Evolutionary conservation across 202 grass and related monocot genomes (phyloP), one percentile per base, ranked within the genome.

Genomic region (Bolboschoenoplectus hybrid): DNA sequence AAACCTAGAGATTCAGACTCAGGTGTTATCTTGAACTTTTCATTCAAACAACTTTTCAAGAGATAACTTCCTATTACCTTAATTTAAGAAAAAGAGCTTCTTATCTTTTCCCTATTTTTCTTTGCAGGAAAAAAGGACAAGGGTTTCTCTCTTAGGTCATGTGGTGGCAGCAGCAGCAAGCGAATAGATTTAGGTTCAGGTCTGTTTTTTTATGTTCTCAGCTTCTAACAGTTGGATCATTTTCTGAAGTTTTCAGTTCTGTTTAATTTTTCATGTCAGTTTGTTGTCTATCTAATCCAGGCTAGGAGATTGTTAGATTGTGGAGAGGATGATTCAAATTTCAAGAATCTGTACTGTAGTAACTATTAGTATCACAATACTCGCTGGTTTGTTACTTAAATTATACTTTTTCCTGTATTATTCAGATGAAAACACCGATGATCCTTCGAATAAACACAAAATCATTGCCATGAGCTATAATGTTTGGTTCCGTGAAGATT

Each of bases 391-490:
- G 5, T 50, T 36, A 9, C 34, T 84, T 40, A 10, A 58, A 64
- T 39, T 64, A 11, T 43, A 41, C 17, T 6, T 68, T 84, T 69
- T 84, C 90, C 2, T 71, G 36, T 55, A 38, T 78, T 74, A 39
- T 14, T 79, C 52, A 56, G 51, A 74, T 92, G 89, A 61, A 72
- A 81, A 67, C 63, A 46, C 46, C 12, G 50, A 60, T n/a, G 9
- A 52, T 69, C 60, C 63, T 87, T 84, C 87, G 50, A 79, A 82
- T 47, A 89, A 85, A 80, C 83, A 82, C 81, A 89, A 72, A 45
- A 80, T 98, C 53, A 92, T 90, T 89, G 86, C 95, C 51, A 91
- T 98, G 89, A 95, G 90, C 84, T 98, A 95, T 84, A 98, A 95
- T 91, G 85, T 98, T 35, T 98, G 96, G 93, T 94, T 98, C 58